Conservation (phyloP, 2,329 filamentous ascomycete genomes). For the Monosporascus sp. region DNA sequence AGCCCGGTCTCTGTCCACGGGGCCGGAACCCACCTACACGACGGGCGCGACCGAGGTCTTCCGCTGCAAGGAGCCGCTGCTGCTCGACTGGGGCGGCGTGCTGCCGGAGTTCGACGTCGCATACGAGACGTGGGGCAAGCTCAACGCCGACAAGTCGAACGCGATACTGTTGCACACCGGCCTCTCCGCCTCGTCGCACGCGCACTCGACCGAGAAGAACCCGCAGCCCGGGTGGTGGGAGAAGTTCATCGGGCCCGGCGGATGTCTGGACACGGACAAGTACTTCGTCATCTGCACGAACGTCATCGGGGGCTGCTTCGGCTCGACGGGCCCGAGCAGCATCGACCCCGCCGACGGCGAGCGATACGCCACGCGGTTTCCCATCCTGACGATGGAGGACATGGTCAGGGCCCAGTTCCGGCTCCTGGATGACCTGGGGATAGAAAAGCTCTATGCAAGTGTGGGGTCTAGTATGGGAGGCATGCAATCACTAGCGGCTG, state of each 20-base stretch:
- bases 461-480: constrained; percentile 97
- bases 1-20: constrained; percentile 61
- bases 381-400: constrained; percentile 91
- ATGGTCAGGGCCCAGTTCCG: constrained; percentile 97
- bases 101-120: constrained; percentile 83
- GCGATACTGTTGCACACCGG: constrained; percentile 91
- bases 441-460: constrained; percentile 78
- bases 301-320: constrained; percentile 92
- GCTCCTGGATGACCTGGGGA: constrained; percentile 72
- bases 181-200: constrained; percentile 93
- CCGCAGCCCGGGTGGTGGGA: constrained; percentile 97
- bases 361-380: constrained; percentile 89
- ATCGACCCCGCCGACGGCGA: constrained; percentile 84
- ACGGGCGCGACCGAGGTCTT: constrained; percentile 77
- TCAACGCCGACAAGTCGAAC: constrained; percentile 79
- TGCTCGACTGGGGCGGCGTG: constrained; percentile 94
- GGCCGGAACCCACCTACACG: constrained; percentile 92
- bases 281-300: constrained; percentile 96
- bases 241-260: constrained; percentile 88
- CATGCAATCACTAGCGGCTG: constrained; percentile 92
- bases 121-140: constrained; percentile 84
- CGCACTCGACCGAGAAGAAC: constrained; percentile 83
- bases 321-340: constrained; percentile 85
- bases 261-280: constrained; percentile 81
- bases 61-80: constrained; percentile 66